phyloP scores from a whole-genome alignment of 768 basidiomycete species.

The Guyanaporus albipodus region DNA sequence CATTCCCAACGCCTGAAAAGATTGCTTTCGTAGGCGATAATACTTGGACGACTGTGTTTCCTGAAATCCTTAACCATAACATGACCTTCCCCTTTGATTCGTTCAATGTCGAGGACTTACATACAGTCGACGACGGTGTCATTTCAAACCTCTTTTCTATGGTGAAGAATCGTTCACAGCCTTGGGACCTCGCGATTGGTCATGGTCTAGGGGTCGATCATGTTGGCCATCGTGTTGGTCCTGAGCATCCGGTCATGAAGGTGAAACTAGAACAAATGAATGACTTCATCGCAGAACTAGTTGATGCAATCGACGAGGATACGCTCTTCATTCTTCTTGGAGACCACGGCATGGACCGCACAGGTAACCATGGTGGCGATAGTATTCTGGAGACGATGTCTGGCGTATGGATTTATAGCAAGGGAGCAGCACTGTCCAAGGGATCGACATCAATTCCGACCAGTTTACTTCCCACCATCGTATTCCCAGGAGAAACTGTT shows the following conservation, averaged over 20 bases:
- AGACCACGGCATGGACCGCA: constrained; percentile 95
- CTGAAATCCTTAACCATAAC: constrained; percentile 63
- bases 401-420: constrained; percentile 91
- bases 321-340: constrained; percentile 90
- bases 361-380: constrained; percentile 96
- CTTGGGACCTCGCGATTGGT: constrained; percentile 87
- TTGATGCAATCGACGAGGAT: constrained; percentile 73
- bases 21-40: constrained; percentile 94
- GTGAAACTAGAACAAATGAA: constrained; percentile 89
- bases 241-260: constrained; percentile 82
- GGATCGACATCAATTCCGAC: constrained; percentile 38
- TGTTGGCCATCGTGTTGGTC: constrained; percentile 91
- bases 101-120: constrained; percentile 97
- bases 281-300: constrained; percentile 64
- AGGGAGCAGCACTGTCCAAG: constrained; percentile 49
- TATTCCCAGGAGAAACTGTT: constrained; percentile 55
- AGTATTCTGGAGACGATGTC: constrained; percentile 78
- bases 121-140: constrained; percentile 92
- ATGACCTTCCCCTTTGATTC: constrained; percentile 88
- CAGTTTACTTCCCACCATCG: constrained; percentile 48
- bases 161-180: constrained; percentile 45
- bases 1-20: constrained; percentile 35
- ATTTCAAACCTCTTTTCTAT: constrained; percentile 79
- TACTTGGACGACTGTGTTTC: constrained; percentile 92
- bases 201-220: constrained; percentile 97